Evolutionary conservation across 2,329 filamentous ascomycete genomes (phyloP), one percentile per base, ranked within the genome.

Genomic region (Alternaria atra): DNA sequence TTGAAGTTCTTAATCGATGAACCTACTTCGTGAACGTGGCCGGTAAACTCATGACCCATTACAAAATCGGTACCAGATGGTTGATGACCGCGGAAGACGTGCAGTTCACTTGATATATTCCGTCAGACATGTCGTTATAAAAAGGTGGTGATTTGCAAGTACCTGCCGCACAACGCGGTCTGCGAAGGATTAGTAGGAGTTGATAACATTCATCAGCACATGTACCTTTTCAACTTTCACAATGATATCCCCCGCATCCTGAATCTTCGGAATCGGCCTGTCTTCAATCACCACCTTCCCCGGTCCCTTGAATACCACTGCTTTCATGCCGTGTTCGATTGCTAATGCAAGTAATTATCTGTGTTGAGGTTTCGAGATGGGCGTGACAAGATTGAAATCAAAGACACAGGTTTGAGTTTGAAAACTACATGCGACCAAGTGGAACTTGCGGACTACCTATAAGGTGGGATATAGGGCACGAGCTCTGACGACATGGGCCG

Each of bases 111-210:
- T 65, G 40, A 35, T 29, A 15, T 12, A 43, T 40, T 46, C n/a
- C 13, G 34, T 69, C 32, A 72, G 62, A 55, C 3, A n/a, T 15
- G 10, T 1, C 9, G 6, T 40, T 23, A 4, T 9, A 20, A n/a
- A n/a, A n/a, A 27, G n/a, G 5, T 15, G 25, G 9, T 7, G 9
- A 17, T 25, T n/a, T 25, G 8, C 60, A 32, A 30, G 82, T 81
- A 94, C 92, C 91, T 94, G 75, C 94, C 94, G 77, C 94, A 97
- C 32, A 97, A 85, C 15, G 92, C 94, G 27, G 93, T 91, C 70
- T 78, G 34, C 5, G 13, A 47, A 27, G 9, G 4, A 46, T 73
- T 39, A 72, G 70, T 46, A n/a, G 40, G 13, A 27, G 27, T 3
- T 15, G 5, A 23, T 30, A 6, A 13, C 25, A 7, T 12, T 30